Base-by-base conservation (phyloP, 225 moss, liverwort and hornwort genomes). In the Polytrichum commune region DNA sequence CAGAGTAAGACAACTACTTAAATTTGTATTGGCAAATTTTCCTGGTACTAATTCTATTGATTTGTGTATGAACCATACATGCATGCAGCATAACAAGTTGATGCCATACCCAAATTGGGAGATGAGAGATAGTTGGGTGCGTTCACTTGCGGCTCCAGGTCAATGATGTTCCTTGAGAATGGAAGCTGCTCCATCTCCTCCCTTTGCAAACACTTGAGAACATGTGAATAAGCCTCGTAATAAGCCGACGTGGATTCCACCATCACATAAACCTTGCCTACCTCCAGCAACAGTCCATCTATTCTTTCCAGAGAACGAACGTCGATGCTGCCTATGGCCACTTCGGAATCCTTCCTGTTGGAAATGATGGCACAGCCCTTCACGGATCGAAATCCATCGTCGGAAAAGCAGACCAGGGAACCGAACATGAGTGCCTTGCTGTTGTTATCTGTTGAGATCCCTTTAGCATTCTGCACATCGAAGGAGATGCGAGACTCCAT, bases 191-290 rank as follows among this genome's bases (percentile, higher is more conserved):
- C 74, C 86, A 82, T 86, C 7, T 86, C 83, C 54, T 77, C 77
- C 54, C 72, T 63, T 55, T 80, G 80, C 71, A 86, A 73, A 28
- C 57, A 75, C 55, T 72, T 77, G 4, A 86, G 74, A 19, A 83
- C 86, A 69, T 86, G 86, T 6, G 53, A 60, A 46, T 86, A 86
- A 19, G 86, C 74, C 60, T 86, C 86, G 29, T 79, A 86, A 23
- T 77, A 86, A 2, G 86, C 78, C 16, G 69, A 79, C 20, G 77
- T 61, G 20, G 86, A 83, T 57, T 88, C 84, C 18, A 81, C 87
- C 87, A 88, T 88, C 27, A 84, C 84, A 56, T 79, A 81, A 5
- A 55, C 64, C 30, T 38, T 66, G 16, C 63, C 61, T n/a, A 18
- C 7, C 4, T 76, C 63, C 24, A 63, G 55, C 57, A 68, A 27